These are phyloP conservation scores for Candida tallmaniae DNA, from an alignment of 805 yeast genomes.

Conservation along the genomic window DNA sequence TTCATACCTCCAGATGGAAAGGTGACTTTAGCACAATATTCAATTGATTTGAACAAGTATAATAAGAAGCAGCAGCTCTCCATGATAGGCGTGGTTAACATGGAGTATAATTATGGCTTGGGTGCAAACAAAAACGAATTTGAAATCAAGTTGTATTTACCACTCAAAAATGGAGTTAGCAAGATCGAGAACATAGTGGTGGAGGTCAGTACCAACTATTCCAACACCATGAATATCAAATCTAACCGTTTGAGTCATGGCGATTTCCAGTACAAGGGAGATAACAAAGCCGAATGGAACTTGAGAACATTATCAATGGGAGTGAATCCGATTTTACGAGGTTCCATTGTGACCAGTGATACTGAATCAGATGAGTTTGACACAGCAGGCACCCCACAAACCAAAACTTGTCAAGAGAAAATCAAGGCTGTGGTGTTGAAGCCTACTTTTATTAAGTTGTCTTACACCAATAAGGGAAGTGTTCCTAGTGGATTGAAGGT, in stretches of 20 bases:
- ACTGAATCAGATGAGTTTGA: constrained; percentile 13
- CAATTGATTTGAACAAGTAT: constrained; percentile 43
- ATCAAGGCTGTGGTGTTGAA: constrained; percentile 8
- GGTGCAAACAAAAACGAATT: constrained; percentile 56
- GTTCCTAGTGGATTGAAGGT: constrained; percentile 75
- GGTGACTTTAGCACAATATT: constrained; percentile 58
- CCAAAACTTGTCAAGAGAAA: constrained; percentile 4
- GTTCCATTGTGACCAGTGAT: constrained; percentile 34
- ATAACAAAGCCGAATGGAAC: constrained; percentile 62
- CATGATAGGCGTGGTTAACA: constrained; percentile 43
- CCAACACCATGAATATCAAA: constrained; percentile 38
- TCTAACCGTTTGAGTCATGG: constrained; percentile 71
- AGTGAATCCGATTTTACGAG: constrained; percentile 62
- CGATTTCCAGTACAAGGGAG: constrained; percentile 54
- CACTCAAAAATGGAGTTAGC: constrained; percentile 22
- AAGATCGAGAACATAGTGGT: constrained; percentile 30
- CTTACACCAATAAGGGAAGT: constrained; percentile 60
- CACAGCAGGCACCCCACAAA: constrained; percentile 8
- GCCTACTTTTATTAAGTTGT: constrained; percentile 41
- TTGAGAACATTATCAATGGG: constrained; percentile 58
- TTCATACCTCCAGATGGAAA: constrained; percentile 90
- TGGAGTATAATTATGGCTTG: constrained; percentile 50
- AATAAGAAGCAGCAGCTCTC: constrained; percentile 11
- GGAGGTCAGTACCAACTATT: constrained; percentile 18
- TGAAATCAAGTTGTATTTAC: constrained; percentile 52